These are phyloP conservation scores for Blastomyces silverae DNA, from an alignment of 2,329 filamentous ascomycete species.

Conservation along the genomic window DNA sequence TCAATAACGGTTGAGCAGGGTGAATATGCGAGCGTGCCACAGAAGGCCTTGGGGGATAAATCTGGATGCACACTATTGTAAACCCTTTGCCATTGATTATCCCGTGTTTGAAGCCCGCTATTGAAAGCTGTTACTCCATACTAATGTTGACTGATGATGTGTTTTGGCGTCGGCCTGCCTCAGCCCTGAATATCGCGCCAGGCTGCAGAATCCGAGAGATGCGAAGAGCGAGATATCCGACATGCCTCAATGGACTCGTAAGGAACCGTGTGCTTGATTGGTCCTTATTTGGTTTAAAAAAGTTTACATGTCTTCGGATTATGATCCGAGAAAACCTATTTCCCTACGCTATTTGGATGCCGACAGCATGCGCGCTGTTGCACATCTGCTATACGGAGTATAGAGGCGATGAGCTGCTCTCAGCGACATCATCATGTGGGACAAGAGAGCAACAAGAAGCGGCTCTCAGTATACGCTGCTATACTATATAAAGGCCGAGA, in stretches of 20 bases:
- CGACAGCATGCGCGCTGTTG: background rate
- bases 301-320: background rate
- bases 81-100: background rate
- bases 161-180: background rate
- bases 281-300: background rate
- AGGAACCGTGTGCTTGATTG: background rate
- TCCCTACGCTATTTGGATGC: background rate
- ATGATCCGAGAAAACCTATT: background rate
- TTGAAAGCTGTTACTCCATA: background rate
- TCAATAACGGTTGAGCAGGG: background rate
- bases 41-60: too few species aligned
- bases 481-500: background rate
- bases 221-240: background rate
- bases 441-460: background rate
- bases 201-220: background rate
- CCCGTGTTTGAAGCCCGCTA: background rate
- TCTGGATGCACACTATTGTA: background rate
- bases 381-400: too few species aligned
- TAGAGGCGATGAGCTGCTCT: background rate
- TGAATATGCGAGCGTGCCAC: background rate
- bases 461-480: background rate
- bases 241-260: background rate
- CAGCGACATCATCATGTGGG: background rate
- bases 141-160: background rate
- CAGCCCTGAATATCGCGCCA: background rate